phyloP scores from a whole-genome alignment of 768 basidiomycete genomes.

The Xerocomellus intermedius region DNA sequence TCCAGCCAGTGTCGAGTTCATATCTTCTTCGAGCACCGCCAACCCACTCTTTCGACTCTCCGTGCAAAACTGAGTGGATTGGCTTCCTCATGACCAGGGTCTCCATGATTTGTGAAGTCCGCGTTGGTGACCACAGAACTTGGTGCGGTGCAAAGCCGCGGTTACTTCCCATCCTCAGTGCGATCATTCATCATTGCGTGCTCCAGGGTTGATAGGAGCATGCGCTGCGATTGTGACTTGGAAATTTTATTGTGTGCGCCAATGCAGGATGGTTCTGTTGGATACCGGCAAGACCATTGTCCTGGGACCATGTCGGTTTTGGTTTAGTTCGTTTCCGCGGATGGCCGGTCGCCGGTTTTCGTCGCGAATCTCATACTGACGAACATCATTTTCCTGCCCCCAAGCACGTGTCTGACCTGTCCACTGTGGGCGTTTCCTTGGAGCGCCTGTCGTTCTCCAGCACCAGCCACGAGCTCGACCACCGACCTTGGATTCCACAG shows the following conservation, averaged over 20 bases:
- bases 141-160: conserved; percentile 4
- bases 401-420: conserved; percentile 17
- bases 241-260: neutral
- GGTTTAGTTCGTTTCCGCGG: conserved; percentile 7
- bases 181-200: neutral
- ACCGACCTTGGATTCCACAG: neutral
- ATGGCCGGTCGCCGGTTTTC: neutral
- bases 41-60: neutral
- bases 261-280: neutral
- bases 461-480: neutral
- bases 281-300: neutral
- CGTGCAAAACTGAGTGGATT: neutral
- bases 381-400: conserved; percentile 12
- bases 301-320: neutral
- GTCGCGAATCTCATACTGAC: neutral
- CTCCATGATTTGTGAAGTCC: neutral
- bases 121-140: neutral
- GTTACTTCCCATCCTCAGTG: conserved; percentile 2
- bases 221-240: neutral
- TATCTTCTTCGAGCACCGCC: conserved; percentile 22
- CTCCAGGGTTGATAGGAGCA: conserved; percentile 13
- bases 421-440: neutral
- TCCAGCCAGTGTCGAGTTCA: neutral
- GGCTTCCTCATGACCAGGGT: conserved; percentile 1
- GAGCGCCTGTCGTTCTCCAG: neutral